phyloP scores from a whole-genome alignment of 345 rosid species.

The Citrus cavaleriei region DNA sequence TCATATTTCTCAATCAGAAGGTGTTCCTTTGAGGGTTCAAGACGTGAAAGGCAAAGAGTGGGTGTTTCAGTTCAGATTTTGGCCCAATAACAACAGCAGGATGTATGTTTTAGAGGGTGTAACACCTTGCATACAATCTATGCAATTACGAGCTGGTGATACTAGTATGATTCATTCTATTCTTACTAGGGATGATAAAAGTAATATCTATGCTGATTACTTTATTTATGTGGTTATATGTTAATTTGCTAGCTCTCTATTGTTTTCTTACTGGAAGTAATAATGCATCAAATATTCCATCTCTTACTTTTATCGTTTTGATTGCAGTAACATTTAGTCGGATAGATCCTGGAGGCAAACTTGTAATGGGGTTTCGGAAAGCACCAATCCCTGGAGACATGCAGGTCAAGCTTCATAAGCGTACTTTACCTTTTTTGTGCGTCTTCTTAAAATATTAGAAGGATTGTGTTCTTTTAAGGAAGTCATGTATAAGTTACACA shows the following conservation, averaged over 20 bases:
- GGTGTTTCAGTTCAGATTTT: conserved; percentile 96
- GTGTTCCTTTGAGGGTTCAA: conserved; percentile 79
- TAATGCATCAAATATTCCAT: not conserved
- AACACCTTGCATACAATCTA: conserved; percentile 93
- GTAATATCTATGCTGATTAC: not conserved
- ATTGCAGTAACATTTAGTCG: conserved; percentile 77
- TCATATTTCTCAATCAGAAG: conserved; percentile 86
- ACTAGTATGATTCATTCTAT: conserved; percentile 48
- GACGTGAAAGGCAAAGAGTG: conserved; percentile 89
- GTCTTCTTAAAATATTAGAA: conserved; percentile 1
- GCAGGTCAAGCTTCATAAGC: conserved; percentile 43
- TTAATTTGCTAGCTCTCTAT: conserved; percentile 1
- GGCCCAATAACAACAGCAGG: conserved; percentile 99
- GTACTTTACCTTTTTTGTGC: not conserved
- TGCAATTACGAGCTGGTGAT: conserved; percentile 89
- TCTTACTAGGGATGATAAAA: not conserved
- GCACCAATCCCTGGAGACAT: conserved; percentile 40
- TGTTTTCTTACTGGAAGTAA: not conserved
- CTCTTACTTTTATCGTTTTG: conserved; percentile 2
- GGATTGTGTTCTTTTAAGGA: not conserved
- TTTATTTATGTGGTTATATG: not conserved
- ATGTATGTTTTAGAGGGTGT: conserved; percentile 99
- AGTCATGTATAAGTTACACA: not conserved
- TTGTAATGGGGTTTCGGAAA: conserved; percentile 81
- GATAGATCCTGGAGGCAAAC: conserved; percentile 76